A percentile compares a stretch with the other conserved stretches of the same genome.
Conservation (phyloP, 2,329 filamentous ascomycete genomes). For the Apiospora kogelbergensis region DNA sequence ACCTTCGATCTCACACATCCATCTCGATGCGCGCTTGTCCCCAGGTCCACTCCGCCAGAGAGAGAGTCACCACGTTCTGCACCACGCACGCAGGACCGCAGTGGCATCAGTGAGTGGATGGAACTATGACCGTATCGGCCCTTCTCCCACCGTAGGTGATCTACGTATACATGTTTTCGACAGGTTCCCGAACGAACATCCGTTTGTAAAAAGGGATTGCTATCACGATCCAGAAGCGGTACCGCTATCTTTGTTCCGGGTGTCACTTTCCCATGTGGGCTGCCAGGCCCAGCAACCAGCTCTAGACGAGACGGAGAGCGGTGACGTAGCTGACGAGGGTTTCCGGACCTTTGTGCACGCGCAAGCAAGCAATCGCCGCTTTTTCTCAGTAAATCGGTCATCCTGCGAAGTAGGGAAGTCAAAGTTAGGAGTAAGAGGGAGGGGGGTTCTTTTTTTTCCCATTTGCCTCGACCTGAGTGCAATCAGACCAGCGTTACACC, state of each 20-base stretch:
- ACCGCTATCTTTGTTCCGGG: not conserved
- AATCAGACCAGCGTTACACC: not conserved
- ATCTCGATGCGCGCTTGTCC: conserved; percentile 1
- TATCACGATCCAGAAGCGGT: not conserved
- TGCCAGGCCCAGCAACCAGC: no score
- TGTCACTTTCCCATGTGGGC: conserved; percentile 1
- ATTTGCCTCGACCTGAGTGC: not conserved
- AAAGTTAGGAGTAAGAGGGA: no score
- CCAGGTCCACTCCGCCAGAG: not conserved
- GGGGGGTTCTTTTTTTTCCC: not conserved
- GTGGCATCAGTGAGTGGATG: not conserved
- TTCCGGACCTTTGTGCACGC: not conserved
- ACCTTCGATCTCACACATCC: not conserved
- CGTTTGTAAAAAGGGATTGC: not conserved
- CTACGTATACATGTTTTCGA: not conserved
- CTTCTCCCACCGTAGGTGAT: not conserved
- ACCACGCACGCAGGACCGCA: not conserved
- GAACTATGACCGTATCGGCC: not conserved
- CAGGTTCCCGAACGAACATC: not conserved
- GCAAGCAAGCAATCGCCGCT: not conserved
- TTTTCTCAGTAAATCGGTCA: not conserved
- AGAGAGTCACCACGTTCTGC: not conserved
- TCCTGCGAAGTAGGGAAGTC: not conserved
- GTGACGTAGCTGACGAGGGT: not conserved
- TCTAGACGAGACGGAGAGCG: not conserved